Percentiles rank a stretch among this genome's conserved stretches.
Evolutionary conservation across 2,329 filamentous ascomycete species (phyloP).

Genomic region (Ceratocystis cacaofunesta): DNA sequence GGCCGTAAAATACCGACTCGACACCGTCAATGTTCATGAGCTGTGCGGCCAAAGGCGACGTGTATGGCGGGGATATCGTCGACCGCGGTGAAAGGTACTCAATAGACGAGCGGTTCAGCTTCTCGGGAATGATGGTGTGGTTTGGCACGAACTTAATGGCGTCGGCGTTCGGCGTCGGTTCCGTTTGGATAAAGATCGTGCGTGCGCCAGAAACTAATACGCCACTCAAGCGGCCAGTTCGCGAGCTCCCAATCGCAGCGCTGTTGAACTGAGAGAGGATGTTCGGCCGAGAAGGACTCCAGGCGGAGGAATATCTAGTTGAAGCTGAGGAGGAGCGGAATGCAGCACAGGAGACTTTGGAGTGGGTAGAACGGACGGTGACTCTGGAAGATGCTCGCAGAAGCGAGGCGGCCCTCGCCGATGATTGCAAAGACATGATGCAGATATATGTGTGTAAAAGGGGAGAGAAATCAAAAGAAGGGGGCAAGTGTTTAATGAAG

Average conservation of each 20-base stretch:
- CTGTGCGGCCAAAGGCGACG: slow-evolving; percentile 78
- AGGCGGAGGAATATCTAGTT: background rate
- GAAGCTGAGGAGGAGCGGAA: background rate
- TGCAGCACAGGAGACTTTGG: background rate
- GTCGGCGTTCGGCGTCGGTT: slow-evolving; percentile 86
- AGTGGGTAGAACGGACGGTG: slow-evolving; percentile 9
- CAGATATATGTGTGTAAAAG: background rate
- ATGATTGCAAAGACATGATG: slow-evolving; percentile 3
- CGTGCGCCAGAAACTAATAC: slow-evolving; percentile 32
- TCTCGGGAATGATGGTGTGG: slow-evolving; percentile 64
- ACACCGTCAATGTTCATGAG: slow-evolving; percentile 90
- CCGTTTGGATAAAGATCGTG: slow-evolving; percentile 95
- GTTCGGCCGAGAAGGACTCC: slow-evolving; percentile 17
- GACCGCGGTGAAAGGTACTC: slow-evolving; percentile 84
- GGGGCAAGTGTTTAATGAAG: background rate
- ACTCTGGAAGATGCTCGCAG: slow-evolving; percentile 13
- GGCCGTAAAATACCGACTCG: slow-evolving; percentile 85
- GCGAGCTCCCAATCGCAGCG: background rate
- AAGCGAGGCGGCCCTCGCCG: slow-evolving; percentile 12
- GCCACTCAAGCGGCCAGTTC: slow-evolving; percentile 15
- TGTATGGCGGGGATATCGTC: slow-evolving; percentile 75
- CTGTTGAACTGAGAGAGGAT: slow-evolving; percentile 13
- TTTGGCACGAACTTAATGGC: slow-evolving; percentile 94
- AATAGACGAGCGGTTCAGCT: slow-evolving; percentile 60
- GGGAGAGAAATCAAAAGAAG: background rate